These are phyloP conservation scores for Candida andamanensis DNA, from an alignment of 805 yeast species.

Conservation along the genomic window DNA sequence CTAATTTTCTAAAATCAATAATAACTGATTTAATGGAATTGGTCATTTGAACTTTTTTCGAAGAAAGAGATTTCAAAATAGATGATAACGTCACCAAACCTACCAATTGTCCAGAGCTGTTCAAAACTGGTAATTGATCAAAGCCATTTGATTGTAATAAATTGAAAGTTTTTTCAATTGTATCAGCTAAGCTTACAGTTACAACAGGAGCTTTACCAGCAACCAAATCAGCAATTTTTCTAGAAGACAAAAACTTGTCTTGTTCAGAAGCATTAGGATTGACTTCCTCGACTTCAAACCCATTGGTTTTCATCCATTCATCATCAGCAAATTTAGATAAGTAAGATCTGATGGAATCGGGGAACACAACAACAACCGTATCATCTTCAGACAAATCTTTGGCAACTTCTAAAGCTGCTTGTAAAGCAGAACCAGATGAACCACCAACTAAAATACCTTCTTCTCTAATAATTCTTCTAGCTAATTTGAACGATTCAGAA, in stretches of 20 bases:
- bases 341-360: conserved; percentile 83
- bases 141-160: conserved; percentile 71
- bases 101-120: conserved; percentile 52
- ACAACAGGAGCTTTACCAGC: conserved; percentile 70
- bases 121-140: conserved; percentile 79
- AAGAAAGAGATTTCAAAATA: conserved; percentile 61
- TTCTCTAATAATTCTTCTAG: conserved; percentile 75
- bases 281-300: conserved; percentile 54
- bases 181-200: conserved; percentile 57
- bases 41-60: conserved; percentile 50
- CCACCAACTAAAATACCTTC: conserved; percentile 90
- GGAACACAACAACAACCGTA: conserved; percentile 73
- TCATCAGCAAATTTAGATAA: conserved; percentile 85
- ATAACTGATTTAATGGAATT: conserved; percentile 55
- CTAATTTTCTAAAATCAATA: conserved; percentile 70
- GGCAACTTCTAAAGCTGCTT: conserved; percentile 69
- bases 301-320: conserved; percentile 82
- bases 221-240: conserved; percentile 61
- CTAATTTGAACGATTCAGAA: conserved; percentile 69
- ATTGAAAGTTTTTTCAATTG: conserved; percentile 60
- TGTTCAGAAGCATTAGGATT: conserved; percentile 36
- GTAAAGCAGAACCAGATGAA: conserved; percentile 80
- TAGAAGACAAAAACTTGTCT: conserved; percentile 33
- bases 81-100: conserved; percentile 77
- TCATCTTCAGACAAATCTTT: conserved; percentile 68